Evolutionary conservation across 345 rosid species (phyloP).

Genomic region (Clarkia xantiana): DNA sequence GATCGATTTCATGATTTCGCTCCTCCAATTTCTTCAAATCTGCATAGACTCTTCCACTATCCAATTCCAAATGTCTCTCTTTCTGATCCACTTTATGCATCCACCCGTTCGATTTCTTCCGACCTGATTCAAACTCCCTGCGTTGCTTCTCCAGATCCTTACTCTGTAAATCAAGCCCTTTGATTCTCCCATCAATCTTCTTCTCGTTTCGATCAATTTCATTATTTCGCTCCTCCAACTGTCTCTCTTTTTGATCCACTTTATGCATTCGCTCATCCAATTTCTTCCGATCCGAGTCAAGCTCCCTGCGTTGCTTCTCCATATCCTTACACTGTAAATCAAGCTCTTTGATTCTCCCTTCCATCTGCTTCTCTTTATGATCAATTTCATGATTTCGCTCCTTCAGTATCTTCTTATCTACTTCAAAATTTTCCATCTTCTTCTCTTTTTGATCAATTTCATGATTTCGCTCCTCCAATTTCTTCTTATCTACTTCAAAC

Average conservation of each 20-base stretch:
- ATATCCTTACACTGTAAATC: not conserved
- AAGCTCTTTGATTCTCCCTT: not conserved
- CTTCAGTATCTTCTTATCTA: not conserved
- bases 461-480: not conserved
- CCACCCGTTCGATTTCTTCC: not conserved
- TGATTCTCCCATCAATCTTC: not conserved
- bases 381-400: not conserved
- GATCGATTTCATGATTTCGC: not conserved
- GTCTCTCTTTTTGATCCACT: conserved; percentile 10
- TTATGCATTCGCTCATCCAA: not conserved
- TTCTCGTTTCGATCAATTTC: not conserved
- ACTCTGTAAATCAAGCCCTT: conserved; percentile 1
- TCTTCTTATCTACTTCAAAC: not conserved
- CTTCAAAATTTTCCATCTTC: not conserved
- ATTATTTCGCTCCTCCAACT: not conserved
- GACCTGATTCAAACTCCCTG: not conserved
- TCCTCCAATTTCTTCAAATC: not conserved
- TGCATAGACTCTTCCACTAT: no score
- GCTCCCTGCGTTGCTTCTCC: not conserved
- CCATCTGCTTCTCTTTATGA: not conserved
- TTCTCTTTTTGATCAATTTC: not conserved
- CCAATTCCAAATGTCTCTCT: not conserved
- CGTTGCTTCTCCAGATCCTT: not conserved
- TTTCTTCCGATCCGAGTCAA: not conserved
- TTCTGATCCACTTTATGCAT: not conserved